Evolutionary conservation across 805 yeast genomes (phyloP), one percentile per base, ranked within the genome.

Genomic region (Starmerella bombi): DNA sequence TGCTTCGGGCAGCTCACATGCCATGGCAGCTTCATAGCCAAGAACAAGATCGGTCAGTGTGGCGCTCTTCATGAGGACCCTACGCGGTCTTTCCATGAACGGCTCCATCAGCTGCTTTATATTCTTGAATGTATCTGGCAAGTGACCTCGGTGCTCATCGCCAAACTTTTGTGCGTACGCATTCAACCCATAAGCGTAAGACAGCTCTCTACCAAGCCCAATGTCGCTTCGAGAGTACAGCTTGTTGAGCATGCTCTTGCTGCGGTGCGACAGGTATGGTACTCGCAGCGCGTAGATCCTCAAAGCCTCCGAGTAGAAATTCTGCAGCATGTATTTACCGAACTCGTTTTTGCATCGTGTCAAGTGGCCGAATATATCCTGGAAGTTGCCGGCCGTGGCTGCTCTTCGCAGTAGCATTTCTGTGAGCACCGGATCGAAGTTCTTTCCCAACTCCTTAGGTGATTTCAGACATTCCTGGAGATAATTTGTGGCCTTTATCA

Each of bases 331-430:
- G 12, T 23, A 30, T 17, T 5, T n/a, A 29, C 35, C 19, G 27
- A 44, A 44, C 22, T 21, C 37, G 18, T 23, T 22, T 18, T 38
- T 35, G 25, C 25, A 16, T 15, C 17, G 32, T 4, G 46, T 25
- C 19, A 47, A 21, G 34, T 28, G 36, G 10, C 25, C 41, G 37
- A 33, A 41, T 2, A 41, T 40, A 20, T 34, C 29, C 25, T 40
- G 40, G 37, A 43, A 47, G 21, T 21, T 29, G 21, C 59, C 60
- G 7, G 49, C 37, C 25, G 32, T 44, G 2, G 60, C 55, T 1
- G 58, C 48, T 12, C 43, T 40, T 12, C 54, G 46, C 17, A 57
- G 34, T 15, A 52, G 41, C n/a, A 35, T 42, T 10, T 43, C 35
- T 15, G 54, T n/a, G 25, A 54, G 51, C 16, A 46, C 40, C 5